phyloP scores from a whole-genome alignment of 75 land plant species.

The Isoetes taiwanensis region DNA sequence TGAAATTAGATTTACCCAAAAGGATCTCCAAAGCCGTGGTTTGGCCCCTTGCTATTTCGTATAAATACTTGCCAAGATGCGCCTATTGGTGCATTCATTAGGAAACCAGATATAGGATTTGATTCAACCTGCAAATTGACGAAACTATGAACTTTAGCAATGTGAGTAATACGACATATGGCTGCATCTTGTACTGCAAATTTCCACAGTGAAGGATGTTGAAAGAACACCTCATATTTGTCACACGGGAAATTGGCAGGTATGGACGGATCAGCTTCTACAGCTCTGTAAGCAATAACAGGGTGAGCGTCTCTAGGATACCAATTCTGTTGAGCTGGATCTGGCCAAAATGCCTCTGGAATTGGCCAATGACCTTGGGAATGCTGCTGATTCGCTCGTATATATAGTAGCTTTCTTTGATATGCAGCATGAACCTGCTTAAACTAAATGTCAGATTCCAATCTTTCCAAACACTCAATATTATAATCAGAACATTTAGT shows the following conservation, averaged over 20 bases:
- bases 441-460: background rate
- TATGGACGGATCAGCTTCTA: constrained; percentile 21
- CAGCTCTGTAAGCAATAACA: constrained; percentile 21
- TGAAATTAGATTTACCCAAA: constrained; percentile 17
- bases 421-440: constrained; percentile 20
- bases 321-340: constrained; percentile 15
- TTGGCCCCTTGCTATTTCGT: constrained; percentile 24
- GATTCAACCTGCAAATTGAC: constrained; percentile 17
- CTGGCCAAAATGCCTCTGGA: constrained; percentile 27
- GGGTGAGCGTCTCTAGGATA: constrained; percentile 22
- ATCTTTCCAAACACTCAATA: too few species aligned
- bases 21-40: constrained; percentile 24
- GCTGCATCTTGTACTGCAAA: too few species aligned
- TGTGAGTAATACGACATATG: background rate
- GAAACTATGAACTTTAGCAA: background rate
- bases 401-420: constrained; percentile 14
- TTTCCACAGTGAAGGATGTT: too few species aligned
- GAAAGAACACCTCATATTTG: constrained; percentile 18
- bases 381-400: constrained; percentile 21
- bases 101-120: constrained; percentile 20
- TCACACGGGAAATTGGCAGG: constrained; percentile 19
- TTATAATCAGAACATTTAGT: too few species aligned
- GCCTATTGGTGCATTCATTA: constrained; percentile 16
- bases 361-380: constrained; percentile 28
- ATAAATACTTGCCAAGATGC: constrained; percentile 27